Conservation (phyloP, 768 basidiomycete species). For the Baorangia bicolor region DNA sequence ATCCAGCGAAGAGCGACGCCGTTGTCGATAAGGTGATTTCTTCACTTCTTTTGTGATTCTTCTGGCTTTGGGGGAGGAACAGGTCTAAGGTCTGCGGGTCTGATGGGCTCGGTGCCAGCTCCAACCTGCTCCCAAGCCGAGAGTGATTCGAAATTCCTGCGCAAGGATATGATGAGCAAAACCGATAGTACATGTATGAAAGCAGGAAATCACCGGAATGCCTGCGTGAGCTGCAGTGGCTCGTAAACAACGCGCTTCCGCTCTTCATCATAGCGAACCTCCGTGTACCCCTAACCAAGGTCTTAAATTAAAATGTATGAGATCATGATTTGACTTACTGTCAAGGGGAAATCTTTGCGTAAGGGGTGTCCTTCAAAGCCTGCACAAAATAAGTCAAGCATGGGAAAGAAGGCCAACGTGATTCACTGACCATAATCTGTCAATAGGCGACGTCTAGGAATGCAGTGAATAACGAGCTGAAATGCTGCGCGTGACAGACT, state of each 20-base stretch:
- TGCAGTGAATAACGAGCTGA: conserved; percentile 14
- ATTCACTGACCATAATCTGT: conserved; percentile 84
- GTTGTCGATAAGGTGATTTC: background rate
- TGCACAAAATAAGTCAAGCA: conserved; percentile 26
- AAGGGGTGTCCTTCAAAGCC: conserved; percentile 97
- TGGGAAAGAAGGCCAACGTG: background rate
- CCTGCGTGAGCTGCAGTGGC: conserved; percentile 95
- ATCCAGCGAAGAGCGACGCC: background rate
- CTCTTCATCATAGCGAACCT: conserved; percentile 97
- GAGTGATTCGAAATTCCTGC: conserved; percentile 88
- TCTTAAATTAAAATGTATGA: background rate
- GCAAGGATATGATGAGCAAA: background rate
- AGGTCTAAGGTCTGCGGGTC: conserved; percentile 74
- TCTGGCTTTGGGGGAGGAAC: conserved; percentile 73
- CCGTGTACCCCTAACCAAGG: conserved; percentile 84
- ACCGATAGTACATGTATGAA: background rate
- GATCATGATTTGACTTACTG: conserved; percentile 48
- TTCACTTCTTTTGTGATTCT: conserved; percentile 77
- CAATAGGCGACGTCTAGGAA: conserved; percentile 82
- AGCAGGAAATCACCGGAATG: conserved; percentile 72
- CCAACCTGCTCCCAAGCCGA: conserved; percentile 98
- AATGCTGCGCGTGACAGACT: conserved; percentile 32
- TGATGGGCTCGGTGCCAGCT: conserved; percentile 49
- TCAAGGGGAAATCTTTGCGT: conserved; percentile 97
- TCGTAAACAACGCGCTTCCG: conserved; percentile 97